These are phyloP conservation scores for Malassezia sp. DNA, from an alignment of 1,284 basidiomycete genomes.

Conservation along the genomic window DNA sequence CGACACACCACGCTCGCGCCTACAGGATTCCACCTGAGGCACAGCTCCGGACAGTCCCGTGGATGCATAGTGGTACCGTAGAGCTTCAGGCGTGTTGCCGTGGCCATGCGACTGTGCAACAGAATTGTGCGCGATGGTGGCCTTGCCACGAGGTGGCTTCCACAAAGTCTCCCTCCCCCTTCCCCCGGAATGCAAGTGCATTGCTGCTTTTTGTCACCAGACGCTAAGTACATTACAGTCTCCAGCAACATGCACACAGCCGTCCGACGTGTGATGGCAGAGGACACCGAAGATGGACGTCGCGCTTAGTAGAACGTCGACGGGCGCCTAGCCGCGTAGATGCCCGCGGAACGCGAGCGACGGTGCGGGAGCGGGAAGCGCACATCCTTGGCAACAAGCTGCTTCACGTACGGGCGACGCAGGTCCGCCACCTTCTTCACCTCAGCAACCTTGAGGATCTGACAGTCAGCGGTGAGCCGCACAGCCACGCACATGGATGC, in stretches of 20 bases:
- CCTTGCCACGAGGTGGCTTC: too few species aligned
- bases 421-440: conserved; percentile 83
- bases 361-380: conserved; percentile 98
- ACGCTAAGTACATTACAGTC: conserved; percentile 12
- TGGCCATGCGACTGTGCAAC: too few species aligned
- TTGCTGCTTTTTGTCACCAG: conserved; percentile 16
- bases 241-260: neutral
- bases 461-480: conserved; percentile 1
- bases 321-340: conserved; percentile 48
- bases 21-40: too few species aligned
- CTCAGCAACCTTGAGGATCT: conserved; percentile 88
- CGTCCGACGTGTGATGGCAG: conserved; percentile 4
- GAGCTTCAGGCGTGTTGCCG: too few species aligned
- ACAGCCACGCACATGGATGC: conserved; percentile 67
- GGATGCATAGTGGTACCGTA: too few species aligned
- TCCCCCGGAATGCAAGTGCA: conserved; percentile 9
- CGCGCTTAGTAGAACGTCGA: conserved; percentile 48
- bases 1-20: too few species aligned
- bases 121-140: too few species aligned
- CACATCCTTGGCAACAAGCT: conserved; percentile 76
- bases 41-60: too few species aligned
- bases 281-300: conserved; percentile 2
- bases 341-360: conserved; percentile 47
- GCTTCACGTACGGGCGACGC: conserved; percentile 81
- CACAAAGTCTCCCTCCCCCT: too few species aligned